Conservation (phyloP, 768 basidiomycete genomes). For the Tylopilus plumbeoviolaceoides region DNA sequence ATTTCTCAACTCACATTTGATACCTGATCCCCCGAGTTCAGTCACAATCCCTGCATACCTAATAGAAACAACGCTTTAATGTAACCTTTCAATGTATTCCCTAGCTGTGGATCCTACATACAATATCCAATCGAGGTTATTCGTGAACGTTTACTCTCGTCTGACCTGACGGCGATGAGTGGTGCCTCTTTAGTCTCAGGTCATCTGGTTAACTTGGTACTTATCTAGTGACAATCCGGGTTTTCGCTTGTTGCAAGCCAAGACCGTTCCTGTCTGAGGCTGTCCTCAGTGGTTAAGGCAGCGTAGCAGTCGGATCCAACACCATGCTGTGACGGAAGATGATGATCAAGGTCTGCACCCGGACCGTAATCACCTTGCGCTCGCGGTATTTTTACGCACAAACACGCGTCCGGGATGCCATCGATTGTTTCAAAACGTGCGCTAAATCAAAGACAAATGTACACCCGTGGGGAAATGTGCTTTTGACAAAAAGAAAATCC, state of each 20-base stretch:
- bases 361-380: too few species aligned
- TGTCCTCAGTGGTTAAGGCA: background rate
- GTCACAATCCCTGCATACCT: conserved; percentile 23
- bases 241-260: background rate
- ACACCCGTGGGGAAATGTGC: too few species aligned
- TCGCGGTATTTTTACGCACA: too few species aligned
- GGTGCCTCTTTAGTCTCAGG: background rate
- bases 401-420: too few species aligned
- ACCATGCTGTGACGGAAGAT: too few species aligned
- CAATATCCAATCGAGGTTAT: conserved; percentile 20
- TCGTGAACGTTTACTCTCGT: background rate
- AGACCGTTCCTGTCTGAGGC: background rate
- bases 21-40: conserved; percentile 18
- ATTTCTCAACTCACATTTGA: conserved; percentile 15
- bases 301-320: background rate
- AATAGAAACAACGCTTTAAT: conserved; percentile 27
- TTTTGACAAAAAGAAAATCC: too few species aligned
- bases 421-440: too few species aligned
- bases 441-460: too few species aligned
- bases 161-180: background rate
- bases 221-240: background rate
- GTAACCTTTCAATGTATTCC: conserved; percentile 24
- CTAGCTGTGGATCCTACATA: conserved; percentile 19
- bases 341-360: too few species aligned
- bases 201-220: background rate